A percentile compares a stretch with the other conserved stretches of the same genome.
Evolutionary conservation across 768 basidiomycete species (phyloP).

Genomic region (Rhodotorula diobovata): DNA sequence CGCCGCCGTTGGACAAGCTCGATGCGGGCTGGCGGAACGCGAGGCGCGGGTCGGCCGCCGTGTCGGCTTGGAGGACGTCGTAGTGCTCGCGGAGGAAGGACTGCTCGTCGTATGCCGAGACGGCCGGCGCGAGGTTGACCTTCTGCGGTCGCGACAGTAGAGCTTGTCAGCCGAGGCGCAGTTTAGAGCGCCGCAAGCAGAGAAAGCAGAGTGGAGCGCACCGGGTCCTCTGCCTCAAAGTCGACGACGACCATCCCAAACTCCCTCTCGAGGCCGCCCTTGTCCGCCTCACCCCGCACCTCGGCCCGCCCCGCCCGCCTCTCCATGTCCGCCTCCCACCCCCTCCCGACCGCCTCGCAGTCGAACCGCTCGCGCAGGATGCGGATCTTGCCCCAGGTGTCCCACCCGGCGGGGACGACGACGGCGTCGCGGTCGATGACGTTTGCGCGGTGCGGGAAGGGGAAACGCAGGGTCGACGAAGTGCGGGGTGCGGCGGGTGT

Average conservation of each 20-base stretch:
- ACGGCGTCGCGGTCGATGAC: conserved; percentile 87
- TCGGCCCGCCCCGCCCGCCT: neutral
- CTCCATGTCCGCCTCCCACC: conserved; percentile 52
- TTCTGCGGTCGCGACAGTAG: neutral
- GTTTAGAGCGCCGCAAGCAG: too few relatives aligned
- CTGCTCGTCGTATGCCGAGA: conserved; percentile 80
- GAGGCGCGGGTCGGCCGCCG: conserved; percentile 80
- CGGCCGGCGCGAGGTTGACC: conserved; percentile 50
- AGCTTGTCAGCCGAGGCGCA: neutral
- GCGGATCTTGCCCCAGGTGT: conserved; percentile 92
- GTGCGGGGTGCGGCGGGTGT: conserved; percentile 30
- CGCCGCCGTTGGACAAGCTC: neutral
- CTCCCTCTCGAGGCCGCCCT: conserved; percentile 8
- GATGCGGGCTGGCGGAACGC: conserved; percentile 65
- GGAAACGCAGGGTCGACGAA: too few relatives aligned
- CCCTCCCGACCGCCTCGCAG: conserved; percentile 69
- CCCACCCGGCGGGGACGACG: conserved; percentile 93
- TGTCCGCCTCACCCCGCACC: neutral
- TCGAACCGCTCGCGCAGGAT: conserved; percentile 90
- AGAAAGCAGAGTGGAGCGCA: neutral
- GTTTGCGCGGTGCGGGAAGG: conserved; percentile 81
- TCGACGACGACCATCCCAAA: conserved; percentile 35
- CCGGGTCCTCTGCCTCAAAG: conserved; percentile 19
- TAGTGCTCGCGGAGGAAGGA: conserved; percentile 84
- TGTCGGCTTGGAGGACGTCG: conserved; percentile 83